phyloP scores from a whole-genome alignment of 306 rosid genomes.

The Quercus variabilis region DNA sequence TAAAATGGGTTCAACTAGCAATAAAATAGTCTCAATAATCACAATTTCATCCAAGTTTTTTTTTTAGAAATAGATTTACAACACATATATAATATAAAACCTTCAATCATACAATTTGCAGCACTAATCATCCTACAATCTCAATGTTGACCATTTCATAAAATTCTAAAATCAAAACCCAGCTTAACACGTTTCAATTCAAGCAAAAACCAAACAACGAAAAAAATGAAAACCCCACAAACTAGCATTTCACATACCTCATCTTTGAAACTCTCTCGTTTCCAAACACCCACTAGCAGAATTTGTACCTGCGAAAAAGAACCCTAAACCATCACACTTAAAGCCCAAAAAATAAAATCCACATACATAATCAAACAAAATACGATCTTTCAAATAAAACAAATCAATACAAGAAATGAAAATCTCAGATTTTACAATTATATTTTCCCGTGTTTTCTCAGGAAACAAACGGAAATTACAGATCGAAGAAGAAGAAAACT shows the following conservation, averaged over 20 bases:
- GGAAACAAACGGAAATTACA: not conserved
- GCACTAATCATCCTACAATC: not conserved
- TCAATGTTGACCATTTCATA: not conserved
- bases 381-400: too few relatives aligned
- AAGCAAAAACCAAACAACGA: too few relatives aligned
- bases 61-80: not conserved
- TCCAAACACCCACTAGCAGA: slow-evolving; percentile 14
- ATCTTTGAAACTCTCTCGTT: slow-evolving; percentile 31
- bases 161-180: not conserved
- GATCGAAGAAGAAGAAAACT: not conserved
- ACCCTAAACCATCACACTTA: not conserved
- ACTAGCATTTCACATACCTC: slow-evolving; percentile 40
- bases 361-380: too few relatives aligned
- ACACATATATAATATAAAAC: not conserved
- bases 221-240: not conserved
- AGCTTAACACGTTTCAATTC: not conserved
- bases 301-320: slow-evolving; percentile 33
- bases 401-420: not conserved
- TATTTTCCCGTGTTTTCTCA: not conserved
- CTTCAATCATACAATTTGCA: not conserved
- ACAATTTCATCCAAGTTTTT: not conserved
- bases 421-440: not conserved
- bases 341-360: not conserved
- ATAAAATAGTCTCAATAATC: not conserved
- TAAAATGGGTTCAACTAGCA: not conserved